Evolutionary conservation across 148 eudicot genomes (phyloP).

Genomic region (Cornus florida): DNA sequence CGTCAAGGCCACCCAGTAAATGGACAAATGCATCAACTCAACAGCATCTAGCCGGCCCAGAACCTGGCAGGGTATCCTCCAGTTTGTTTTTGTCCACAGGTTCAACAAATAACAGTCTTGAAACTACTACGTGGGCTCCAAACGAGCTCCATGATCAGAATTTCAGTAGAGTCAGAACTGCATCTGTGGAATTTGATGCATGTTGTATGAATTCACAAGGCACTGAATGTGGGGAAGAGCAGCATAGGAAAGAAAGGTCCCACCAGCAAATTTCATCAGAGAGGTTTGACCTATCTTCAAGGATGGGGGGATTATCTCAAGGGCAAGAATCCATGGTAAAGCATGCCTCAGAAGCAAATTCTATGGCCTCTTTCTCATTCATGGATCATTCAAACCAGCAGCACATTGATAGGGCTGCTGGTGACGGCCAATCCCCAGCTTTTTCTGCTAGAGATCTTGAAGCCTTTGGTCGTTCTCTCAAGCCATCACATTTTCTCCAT

Average conservation of each 20-base stretch:
- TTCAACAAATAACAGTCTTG: conserved; percentile 20
- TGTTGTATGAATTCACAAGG: conserved; percentile 23
- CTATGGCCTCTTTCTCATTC: conserved; percentile 12
- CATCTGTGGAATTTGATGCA: conserved; percentile 14
- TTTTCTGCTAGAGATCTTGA: conserved; percentile 29
- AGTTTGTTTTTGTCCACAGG: conserved; percentile 24
- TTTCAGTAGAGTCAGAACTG: neutral
- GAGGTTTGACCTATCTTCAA: conserved; percentile 8
- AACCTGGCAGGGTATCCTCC: conserved; percentile 9
- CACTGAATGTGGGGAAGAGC: conserved; percentile 13
- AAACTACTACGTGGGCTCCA: conserved; percentile 19
- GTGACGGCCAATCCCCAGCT: conserved; percentile 7
- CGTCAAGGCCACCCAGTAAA: conserved; percentile 12
- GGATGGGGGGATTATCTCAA: conserved; percentile 7
- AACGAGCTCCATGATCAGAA: conserved; percentile 22
- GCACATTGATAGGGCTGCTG: conserved; percentile 6
- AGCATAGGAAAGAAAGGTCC: conserved; percentile 6
- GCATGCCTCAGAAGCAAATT: conserved; percentile 13
- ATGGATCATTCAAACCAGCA: conserved; percentile 2
- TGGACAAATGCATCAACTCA: conserved; percentile 23
- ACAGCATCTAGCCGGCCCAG: conserved; percentile 21
- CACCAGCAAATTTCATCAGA: conserved; percentile 6
- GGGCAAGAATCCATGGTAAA: conserved; percentile 12
- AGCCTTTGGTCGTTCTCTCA: conserved; percentile 43
- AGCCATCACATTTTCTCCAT: conserved; percentile 16